Conservation (phyloP, 1,139 yeast genomes). For the Pichia sp. region DNA sequence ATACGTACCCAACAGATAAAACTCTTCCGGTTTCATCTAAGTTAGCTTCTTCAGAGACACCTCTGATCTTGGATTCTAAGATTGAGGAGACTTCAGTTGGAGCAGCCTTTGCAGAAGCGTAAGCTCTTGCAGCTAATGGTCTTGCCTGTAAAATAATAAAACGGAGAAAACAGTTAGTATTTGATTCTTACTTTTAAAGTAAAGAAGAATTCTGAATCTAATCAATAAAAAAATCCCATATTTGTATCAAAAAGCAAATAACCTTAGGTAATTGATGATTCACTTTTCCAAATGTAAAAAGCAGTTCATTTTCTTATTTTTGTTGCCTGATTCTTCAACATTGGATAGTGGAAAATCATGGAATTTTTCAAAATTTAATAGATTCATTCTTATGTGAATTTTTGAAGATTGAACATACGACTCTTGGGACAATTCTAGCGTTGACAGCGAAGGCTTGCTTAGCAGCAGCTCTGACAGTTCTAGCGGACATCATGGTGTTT, state of each 20-base stretch:
- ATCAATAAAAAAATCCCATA: too few species aligned
- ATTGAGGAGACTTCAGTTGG: constrained; percentile 99
- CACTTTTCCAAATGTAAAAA: too few species aligned
- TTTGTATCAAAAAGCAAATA: too few species aligned
- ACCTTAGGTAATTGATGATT: too few species aligned
- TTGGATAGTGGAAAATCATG: too few species aligned
- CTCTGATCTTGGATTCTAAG: constrained; percentile 98
- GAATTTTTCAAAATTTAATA: too few species aligned
- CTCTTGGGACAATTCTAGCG: constrained; percentile 45
- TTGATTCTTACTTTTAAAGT: not conserved
- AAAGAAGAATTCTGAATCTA: too few species aligned
- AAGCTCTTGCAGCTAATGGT: constrained; percentile 69
- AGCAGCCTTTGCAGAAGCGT: constrained; percentile 95
- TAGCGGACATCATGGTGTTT: constrained; percentile 62
- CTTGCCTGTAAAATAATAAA: constrained; percentile 43
- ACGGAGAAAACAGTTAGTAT: constrained; percentile 10
- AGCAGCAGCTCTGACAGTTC: constrained; percentile 78
- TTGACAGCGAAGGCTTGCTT: constrained; percentile 68
- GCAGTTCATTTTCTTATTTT: too few species aligned
- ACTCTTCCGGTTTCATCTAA: constrained; percentile 99
- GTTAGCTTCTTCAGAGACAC: constrained; percentile 96
- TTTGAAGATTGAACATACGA: constrained; percentile 38
- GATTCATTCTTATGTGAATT: too few species aligned
- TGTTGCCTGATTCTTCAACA: too few species aligned
- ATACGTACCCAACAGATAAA: constrained; percentile 85